These are phyloP conservation scores for Botrytis sinoallii DNA, from an alignment of 2,329 filamentous ascomycete species.

Conservation along the genomic window DNA sequence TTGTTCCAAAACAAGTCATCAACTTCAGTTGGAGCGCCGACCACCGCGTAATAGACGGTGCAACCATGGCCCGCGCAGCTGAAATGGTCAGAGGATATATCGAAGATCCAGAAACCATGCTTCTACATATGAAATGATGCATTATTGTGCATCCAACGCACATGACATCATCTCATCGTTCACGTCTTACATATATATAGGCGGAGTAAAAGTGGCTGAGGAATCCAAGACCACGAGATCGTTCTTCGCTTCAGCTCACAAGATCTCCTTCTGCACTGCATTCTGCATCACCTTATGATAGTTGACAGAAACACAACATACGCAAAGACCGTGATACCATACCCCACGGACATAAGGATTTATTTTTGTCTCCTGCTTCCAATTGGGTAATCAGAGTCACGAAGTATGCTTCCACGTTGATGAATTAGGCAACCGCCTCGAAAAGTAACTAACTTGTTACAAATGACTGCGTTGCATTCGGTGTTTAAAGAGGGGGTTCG, in stretches of 20 bases:
- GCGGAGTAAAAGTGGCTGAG: not conserved
- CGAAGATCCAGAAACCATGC: slow-evolving; percentile 83
- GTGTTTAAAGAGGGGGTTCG: not conserved
- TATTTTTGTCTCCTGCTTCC: not conserved
- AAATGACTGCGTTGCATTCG: slow-evolving; percentile 8
- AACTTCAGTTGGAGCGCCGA: slow-evolving; percentile 97
- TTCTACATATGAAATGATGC: slow-evolving; percentile 70
- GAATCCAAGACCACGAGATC: not conserved
- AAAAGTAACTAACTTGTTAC: not conserved
- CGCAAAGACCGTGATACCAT: not conserved
- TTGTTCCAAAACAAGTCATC: slow-evolving; percentile 75
- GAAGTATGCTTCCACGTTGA: not conserved
- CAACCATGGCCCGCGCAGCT: slow-evolving; percentile 88
- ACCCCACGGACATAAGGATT: not conserved
- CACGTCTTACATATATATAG: not conserved
- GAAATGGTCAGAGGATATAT: slow-evolving; percentile 74
- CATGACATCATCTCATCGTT: slow-evolving; percentile 3
- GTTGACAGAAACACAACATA: slow-evolving; percentile 1
- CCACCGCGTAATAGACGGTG: slow-evolving; percentile 90
- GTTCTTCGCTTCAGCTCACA: slow-evolving; percentile 7
- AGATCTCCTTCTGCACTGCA: not conserved
- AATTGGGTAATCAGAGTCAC: slow-evolving; percentile 12
- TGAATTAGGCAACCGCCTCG: slow-evolving; percentile 5
- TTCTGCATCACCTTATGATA: slow-evolving; percentile 1
- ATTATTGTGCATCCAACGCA: not conserved